These are phyloP conservation scores for Sordariomycetes sp. DNA, from an alignment of 2,329 filamentous ascomycete genomes.

Conservation along the genomic window DNA sequence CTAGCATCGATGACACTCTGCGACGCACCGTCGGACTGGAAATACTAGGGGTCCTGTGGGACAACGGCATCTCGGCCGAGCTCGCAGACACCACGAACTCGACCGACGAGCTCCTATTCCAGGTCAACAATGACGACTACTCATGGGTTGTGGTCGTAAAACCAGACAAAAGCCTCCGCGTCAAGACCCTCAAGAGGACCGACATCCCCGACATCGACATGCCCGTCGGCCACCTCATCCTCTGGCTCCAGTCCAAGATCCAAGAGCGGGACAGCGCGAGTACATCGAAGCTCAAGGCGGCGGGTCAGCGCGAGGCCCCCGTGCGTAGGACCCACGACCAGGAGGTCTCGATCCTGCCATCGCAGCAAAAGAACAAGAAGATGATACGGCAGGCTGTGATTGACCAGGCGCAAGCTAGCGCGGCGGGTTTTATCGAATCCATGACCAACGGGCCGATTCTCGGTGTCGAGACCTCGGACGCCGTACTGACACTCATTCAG, in stretches of 20 bases:
- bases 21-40: constrained; percentile 66
- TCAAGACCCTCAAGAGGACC: constrained; percentile 65
- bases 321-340: constrained; percentile 34
- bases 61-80: constrained; percentile 76
- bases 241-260: constrained; percentile 70
- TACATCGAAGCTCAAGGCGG: constrained; percentile 24
- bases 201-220: constrained; percentile 68
- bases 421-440: constrained; percentile 50
- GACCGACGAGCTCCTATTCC: constrained; percentile 64
- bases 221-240: constrained; percentile 56
- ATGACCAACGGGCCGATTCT: constrained; percentile 70
- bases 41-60: constrained; percentile 68
- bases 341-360: constrained; percentile 74
- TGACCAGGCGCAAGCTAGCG: constrained; percentile 55
- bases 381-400: constrained; percentile 75
- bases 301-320: constrained; percentile 11
- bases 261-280: constrained; percentile 61
- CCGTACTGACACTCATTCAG: constrained; percentile 63
- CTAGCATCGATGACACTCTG: constrained; percentile 69
- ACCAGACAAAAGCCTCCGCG: constrained; percentile 60
- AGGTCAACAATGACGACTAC: constrained; percentile 65
- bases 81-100: constrained; percentile 68
- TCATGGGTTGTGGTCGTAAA: constrained; percentile 87
- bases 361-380: constrained; percentile 79
- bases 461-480: constrained; percentile 79